These are phyloP conservation scores for Pyrenochaeta sp. DNA, from an alignment of 2,329 filamentous ascomycete genomes.

Conservation along the genomic window DNA sequence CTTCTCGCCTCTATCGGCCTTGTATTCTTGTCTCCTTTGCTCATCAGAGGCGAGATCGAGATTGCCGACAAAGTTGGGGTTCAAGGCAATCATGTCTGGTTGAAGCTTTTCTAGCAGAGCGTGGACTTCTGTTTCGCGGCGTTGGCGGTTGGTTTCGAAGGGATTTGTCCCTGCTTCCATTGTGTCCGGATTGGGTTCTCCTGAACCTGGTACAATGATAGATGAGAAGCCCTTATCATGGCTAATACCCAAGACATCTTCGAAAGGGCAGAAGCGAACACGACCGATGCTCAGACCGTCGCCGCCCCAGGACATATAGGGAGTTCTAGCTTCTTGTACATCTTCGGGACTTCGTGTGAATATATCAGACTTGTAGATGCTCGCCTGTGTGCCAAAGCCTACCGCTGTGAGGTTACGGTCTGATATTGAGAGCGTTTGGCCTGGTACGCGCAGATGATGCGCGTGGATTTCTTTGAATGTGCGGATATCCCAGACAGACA, in stretches of 20 bases:
- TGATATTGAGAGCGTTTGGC: constrained; percentile 84
- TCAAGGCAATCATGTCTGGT: constrained; percentile 95
- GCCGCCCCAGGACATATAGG: constrained; percentile 93
- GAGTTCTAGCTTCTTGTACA: constrained; percentile 78
- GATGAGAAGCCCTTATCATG: constrained; percentile 89
- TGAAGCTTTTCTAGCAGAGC: constrained; percentile 90
- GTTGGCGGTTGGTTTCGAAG: constrained; percentile 91
- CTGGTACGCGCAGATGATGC: constrained; percentile 85
- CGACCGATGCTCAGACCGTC: constrained; percentile 83
- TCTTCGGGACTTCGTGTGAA: constrained; percentile 78
- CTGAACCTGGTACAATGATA: constrained; percentile 91
- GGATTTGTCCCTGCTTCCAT: constrained; percentile 82
- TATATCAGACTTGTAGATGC: constrained; percentile 83
- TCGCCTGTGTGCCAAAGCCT: constrained; percentile 88
- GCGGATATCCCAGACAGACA: constrained; percentile 95
- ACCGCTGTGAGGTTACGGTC: constrained; percentile 89
- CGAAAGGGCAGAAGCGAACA: constrained; percentile 91
- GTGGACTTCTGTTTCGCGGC: constrained; percentile 92
- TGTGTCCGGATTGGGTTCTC: constrained; percentile 95
- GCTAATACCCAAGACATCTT: constrained; percentile 87
- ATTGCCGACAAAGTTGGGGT: constrained; percentile 90
- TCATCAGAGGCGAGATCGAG: constrained; percentile 83
- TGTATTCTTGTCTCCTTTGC: constrained; percentile 76
- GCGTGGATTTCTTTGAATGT: constrained; percentile 93
- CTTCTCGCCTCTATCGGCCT: constrained; percentile 74